Base-by-base conservation (phyloP, 768 basidiomycete genomes). In the Mrakia hoshinonis region DNA sequence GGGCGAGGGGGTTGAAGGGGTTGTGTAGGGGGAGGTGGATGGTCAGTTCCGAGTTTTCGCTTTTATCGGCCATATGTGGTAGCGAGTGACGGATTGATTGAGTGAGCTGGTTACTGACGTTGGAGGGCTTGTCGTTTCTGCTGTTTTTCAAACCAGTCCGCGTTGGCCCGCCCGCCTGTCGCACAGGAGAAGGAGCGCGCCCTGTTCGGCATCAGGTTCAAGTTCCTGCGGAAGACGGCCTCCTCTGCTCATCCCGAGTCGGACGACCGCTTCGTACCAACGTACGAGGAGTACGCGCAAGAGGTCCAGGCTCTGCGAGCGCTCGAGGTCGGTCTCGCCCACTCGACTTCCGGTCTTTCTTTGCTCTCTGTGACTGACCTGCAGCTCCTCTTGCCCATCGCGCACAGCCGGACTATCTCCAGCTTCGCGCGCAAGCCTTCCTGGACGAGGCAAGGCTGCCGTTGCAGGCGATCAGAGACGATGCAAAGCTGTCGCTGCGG, bases 311-410 rank as follows among this genome's bases (percentile, higher is more conserved):
- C 64, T 7, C 22, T 66, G 31, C 26, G 43, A n/a, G 46, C 26
- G 20, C 46, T 66, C 7, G 64, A 47, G 31, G 64, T 66, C 13
- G 49, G 58, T 61, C 31, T n/a, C 48, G 55, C 26, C 43, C 43
- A 43, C 26, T 29, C 38, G 36, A 22, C 38, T 20, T 39, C 4
- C n/a, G n/a, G 4, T 36, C n/a, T 20, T 36, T 51, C 26, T 2
- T 51, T 46, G 22, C 20, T 46, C 62, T 47, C 2, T 10, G 20
- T 66, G 26, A 3, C 47, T 66, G 7, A 34, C 31, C 18, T 66
- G 7, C 29, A 11, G 1, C 4, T n/a, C 48, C 10, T n/a, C 3
- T n/a, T 5, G n/a, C 62, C 12, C 15, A 34, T 1, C 12, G 31
- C 31, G 1, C 36, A 20, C 12, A 61, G 58, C 18, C 58, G 31